Evolutionary conservation across 129 eudicot species (phyloP), one percentile per base, ranked within the genome.

Genomic region (Lactuca saligna): DNA sequence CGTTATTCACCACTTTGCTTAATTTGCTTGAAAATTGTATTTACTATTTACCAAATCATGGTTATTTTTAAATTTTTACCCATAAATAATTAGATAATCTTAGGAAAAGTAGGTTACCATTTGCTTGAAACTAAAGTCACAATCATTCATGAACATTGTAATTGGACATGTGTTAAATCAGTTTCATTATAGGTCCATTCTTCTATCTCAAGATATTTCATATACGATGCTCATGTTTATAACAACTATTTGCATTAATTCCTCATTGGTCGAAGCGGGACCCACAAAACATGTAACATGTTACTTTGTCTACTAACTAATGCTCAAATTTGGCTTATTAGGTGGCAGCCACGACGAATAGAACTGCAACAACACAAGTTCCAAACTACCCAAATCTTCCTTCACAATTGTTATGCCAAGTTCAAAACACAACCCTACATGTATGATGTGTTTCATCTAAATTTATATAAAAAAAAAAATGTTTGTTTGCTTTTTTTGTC

Each of bases 381-480:
- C 96, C 96, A 3, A 89, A 84, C 73, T 89, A 89, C 55, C 94
- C 94, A 49, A 89, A 82, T 78, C 88, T 89, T 57, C 88, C 96
- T 9, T 70, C 90, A 66, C 90, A 86, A 62, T 64, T 89, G 77
- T 67, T 86, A 80, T 89, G 96, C 73, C 94, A 89, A 86, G 96
- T 89, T 58, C 87, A 84, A 80, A 89, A 82, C 73, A 85, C 83
- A 15, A 86, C 94, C 7, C 85, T 84, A 10, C 96, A 89, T 80
- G 96, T 89, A 86, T 37, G 78, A 89, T 80, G 96, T 89, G 84
- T 37, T 80, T 72, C 32, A 17, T 65, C 60, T 15, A 63, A 3
- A 29, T 35, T 54, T 15, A 29, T 3, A 8, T 5, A 11, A 60
- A 59, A 25, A 8, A 11, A 42, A 33, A 8, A 42, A 4, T 10